A percentile compares a stretch with the other conserved stretches of the same genome.
Evolutionary conservation across 2,329 filamentous ascomycete genomes (phyloP).

Genomic region (Endothia cerciana): DNA sequence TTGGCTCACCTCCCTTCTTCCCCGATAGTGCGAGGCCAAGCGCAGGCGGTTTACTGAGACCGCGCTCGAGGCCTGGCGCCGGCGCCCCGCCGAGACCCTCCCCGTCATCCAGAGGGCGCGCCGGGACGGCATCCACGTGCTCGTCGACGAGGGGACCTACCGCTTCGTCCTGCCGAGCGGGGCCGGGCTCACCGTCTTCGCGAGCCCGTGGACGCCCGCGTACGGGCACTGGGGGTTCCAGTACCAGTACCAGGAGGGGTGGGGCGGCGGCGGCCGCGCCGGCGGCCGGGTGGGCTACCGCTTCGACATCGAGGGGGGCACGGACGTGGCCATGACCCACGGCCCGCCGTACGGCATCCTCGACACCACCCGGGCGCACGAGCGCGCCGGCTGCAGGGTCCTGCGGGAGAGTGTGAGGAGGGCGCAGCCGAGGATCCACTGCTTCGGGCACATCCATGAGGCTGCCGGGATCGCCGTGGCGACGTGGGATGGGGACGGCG

Average conservation of each 20-base stretch:
- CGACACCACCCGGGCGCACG: conserved; percentile 19
- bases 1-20: too few relatives aligned
- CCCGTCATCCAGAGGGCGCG: conserved; percentile 33
- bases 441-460: conserved; percentile 28
- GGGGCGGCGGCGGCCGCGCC: not conserved
- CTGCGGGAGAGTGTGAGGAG: conserved; percentile 15
- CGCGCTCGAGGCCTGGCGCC: not conserved
- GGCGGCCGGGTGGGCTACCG: conserved; percentile 3
- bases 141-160: conserved; percentile 23
- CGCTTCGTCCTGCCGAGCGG: conserved; percentile 23
- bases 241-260: not conserved
- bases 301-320: conserved; percentile 21
- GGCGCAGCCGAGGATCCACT: conserved; percentile 25
- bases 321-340: conserved; percentile 24
- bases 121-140: conserved; percentile 18
- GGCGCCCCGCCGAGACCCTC: conserved; percentile 44
- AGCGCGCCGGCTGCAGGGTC: conserved; percentile 16
- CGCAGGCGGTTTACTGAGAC: not conserved
- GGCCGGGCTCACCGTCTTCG: conserved; percentile 24
- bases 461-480: conserved; percentile 1
- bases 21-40: not conserved
- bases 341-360: conserved; percentile 22
- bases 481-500: conserved; percentile 16
- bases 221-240: conserved; percentile 28
- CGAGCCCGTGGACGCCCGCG: conserved; percentile 25